Conservation (phyloP, 805 yeast genomes). For the Candida boidinii region DNA sequence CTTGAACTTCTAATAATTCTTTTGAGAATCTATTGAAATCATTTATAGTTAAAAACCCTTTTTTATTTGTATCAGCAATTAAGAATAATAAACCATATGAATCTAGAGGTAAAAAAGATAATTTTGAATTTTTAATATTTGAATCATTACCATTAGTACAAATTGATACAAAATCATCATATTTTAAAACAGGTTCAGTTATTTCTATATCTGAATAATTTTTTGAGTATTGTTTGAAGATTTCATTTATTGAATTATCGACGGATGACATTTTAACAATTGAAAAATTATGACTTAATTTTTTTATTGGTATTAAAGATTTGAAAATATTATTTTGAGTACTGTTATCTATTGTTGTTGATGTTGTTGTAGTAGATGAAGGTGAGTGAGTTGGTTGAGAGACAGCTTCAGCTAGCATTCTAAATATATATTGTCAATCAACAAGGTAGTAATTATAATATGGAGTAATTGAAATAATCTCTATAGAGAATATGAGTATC, state of each 20-base stretch:
- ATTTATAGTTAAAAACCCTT: slow-evolving; percentile 43
- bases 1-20: slow-evolving; percentile 34
- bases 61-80: slow-evolving; percentile 64
- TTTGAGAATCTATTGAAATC: slow-evolving; percentile 74
- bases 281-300: too few species aligned
- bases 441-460: too few species aligned
- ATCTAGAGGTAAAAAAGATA: slow-evolving; percentile 36
- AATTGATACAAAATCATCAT: slow-evolving; percentile 33
- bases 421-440: too few species aligned
- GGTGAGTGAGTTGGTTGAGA: too few species aligned
- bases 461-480: too few species aligned
- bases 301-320: too few species aligned
- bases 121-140: slow-evolving; percentile 10
- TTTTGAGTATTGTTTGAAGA: slow-evolving; percentile 35
- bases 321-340: too few species aligned
- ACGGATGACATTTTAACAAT: too few species aligned
- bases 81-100: slow-evolving; percentile 68
- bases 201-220: slow-evolving; percentile 20
- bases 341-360: too few species aligned
- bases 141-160: slow-evolving; percentile 37
- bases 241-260: slow-evolving; percentile 20
- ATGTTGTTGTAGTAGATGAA: too few species aligned
- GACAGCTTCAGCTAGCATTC: too few species aligned
- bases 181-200: slow-evolving; percentile 24
- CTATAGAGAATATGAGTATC: too few species aligned